Conservation (phyloP, 23 red algal species). For the Chondrus crispus region DNA sequence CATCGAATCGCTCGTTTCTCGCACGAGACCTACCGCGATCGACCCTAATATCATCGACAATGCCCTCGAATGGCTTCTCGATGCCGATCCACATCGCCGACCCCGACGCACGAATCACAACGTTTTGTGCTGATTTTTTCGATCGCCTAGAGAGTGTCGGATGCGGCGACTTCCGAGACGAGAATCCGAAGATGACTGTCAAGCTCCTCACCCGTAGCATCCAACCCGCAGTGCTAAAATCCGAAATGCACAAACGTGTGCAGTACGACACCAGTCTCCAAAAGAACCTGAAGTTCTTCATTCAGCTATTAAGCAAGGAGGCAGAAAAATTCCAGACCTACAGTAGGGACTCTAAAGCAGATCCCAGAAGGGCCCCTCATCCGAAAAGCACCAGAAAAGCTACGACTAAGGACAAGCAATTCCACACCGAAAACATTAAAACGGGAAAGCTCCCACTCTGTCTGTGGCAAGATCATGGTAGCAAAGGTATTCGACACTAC, state of each 20-base stretch:
- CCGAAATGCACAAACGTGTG: neutral
- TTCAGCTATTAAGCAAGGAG: too few species aligned
- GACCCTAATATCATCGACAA: neutral
- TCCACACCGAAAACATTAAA: too few species aligned
- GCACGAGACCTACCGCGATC: neutral
- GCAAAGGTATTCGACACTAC: neutral
- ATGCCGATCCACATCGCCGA: constrained; percentile 6
- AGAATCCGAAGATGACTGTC: constrained; percentile 16
- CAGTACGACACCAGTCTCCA: neutral
- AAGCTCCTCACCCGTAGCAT: neutral
- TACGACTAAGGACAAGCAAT: neutral
- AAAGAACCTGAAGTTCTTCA: constrained; percentile 6
- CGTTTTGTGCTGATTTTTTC: neutral
- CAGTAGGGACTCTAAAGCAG: neutral
- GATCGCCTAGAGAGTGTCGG: constrained; percentile 29
- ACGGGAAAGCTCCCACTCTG: too few species aligned
- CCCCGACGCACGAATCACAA: constrained; percentile 13
- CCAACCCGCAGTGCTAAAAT: neutral
- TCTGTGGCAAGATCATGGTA: neutral
- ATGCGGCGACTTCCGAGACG: neutral
- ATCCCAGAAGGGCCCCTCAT: neutral
- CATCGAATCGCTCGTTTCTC: neutral
- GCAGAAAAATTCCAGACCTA: neutral
- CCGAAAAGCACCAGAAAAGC: neutral
- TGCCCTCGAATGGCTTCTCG: neutral